These are phyloP conservation scores for Pseudotsuga menziesii DNA, from an alignment of 75 land plant species.

Conservation along the genomic window DNA sequence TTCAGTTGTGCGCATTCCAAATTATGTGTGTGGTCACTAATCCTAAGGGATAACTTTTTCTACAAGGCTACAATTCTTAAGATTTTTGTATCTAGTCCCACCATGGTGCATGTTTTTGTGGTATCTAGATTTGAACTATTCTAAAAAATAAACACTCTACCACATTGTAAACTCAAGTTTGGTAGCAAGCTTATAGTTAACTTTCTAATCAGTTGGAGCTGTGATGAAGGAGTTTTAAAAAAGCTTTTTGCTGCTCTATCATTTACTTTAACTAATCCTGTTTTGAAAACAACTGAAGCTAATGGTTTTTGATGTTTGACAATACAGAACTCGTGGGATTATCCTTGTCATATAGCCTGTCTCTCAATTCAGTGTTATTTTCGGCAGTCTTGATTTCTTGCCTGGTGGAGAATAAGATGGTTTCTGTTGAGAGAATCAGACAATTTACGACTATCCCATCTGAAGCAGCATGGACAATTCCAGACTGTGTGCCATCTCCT, in stretches of 20 bases:
- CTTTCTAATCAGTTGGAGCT: background rate
- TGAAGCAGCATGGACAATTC: slow-evolving; percentile 69
- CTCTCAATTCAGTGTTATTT: slow-evolving; percentile 58
- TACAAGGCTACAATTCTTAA: background rate
- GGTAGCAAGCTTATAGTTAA: background rate
- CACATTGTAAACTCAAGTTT: background rate
- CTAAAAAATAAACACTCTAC: background rate
- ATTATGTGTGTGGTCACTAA: no score
- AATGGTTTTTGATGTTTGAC: background rate
- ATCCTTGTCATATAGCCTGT: slow-evolving; percentile 86
- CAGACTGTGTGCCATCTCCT: slow-evolving; percentile 55
- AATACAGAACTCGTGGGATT: slow-evolving; percentile 79
- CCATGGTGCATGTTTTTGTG: background rate
- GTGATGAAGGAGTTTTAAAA: no score
- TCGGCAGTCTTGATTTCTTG: slow-evolving; percentile 68
- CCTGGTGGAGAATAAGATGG: slow-evolving; percentile 86
- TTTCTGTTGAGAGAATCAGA: slow-evolving; percentile 86
- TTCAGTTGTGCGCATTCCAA: no score
- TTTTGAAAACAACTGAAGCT: background rate
- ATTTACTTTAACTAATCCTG: background rate
- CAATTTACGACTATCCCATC: slow-evolving; percentile 78
- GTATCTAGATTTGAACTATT: background rate
- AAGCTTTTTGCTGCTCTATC: background rate
- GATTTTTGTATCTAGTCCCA: background rate
- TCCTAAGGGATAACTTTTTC: no score